Evolutionary conservation across 371 early-diverging fungal genomes (phyloP).

Genomic region (Caulochytrium protostelioides): DNA sequence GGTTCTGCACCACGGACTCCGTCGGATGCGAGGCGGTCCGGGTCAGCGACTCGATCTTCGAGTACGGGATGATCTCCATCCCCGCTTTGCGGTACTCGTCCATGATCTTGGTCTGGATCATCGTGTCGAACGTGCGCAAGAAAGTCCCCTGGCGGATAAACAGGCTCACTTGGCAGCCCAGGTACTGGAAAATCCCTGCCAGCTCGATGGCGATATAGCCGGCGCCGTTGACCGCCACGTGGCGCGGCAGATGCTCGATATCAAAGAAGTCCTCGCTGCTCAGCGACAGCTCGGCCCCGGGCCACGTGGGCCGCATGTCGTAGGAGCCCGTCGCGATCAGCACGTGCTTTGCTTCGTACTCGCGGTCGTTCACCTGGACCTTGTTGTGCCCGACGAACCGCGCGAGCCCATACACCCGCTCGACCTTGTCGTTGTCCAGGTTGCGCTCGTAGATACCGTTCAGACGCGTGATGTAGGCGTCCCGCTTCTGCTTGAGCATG

Average conservation of each 20-base stretch:
- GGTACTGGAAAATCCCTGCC: constrained; percentile 73
- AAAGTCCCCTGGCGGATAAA: constrained; percentile 67
- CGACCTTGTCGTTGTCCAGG: constrained; percentile 63
- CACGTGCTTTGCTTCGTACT: constrained; percentile 37
- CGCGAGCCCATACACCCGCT: constrained; percentile 61
- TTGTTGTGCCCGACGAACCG: constrained; percentile 52
- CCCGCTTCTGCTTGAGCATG: constrained; percentile 65
- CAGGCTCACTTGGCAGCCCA: constrained; percentile 65
- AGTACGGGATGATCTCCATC: constrained; percentile 38
- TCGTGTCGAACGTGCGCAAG: constrained; percentile 71
- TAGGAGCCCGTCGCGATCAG: constrained; percentile 53
- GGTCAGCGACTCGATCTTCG: too few relatives aligned
- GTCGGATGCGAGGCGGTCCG: too few relatives aligned
- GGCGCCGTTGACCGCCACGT: constrained; percentile 35
- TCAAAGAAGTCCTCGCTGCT: constrained; percentile 92
- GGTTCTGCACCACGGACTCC: too few relatives aligned
- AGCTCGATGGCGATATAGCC: constrained; percentile 90
- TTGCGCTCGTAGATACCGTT: constrained; percentile 89
- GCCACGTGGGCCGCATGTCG: too few relatives aligned
- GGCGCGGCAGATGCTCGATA: constrained; percentile 69
- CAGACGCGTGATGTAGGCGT: constrained; percentile 82
- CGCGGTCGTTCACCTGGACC: constrained; percentile 36
- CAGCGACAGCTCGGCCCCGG: too few relatives aligned
- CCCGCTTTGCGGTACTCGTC: constrained; percentile 43
- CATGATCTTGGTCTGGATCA: constrained; percentile 61